Evolutionary conservation across 768 basidiomycete genomes (phyloP).

Genomic region (Trametes gibbosa): DNA sequence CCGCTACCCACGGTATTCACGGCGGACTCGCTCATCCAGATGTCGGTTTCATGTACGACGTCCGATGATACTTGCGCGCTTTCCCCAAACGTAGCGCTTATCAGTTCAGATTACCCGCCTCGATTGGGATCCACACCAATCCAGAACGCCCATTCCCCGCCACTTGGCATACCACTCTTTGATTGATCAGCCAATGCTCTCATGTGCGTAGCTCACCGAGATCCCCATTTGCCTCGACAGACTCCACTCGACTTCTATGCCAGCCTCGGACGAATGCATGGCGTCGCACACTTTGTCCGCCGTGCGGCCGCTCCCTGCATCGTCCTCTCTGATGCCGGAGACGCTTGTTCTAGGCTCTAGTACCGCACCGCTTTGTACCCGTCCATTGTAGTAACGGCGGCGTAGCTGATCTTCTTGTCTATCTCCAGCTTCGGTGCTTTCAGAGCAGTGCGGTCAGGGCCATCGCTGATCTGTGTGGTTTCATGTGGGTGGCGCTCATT

Average conservation of each 20-base stretch:
- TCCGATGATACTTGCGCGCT: constrained; percentile 1
- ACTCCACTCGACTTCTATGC: background rate
- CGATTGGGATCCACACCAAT: background rate
- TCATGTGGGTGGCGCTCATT: background rate
- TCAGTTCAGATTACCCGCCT: background rate
- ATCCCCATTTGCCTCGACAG: constrained; percentile 9
- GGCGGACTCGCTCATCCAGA: background rate
- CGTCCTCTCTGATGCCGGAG: background rate
- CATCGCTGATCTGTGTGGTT: background rate
- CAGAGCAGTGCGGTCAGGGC: background rate
- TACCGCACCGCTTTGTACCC: background rate
- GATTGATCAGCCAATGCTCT: background rate
- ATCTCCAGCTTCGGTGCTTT: background rate
- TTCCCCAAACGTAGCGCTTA: background rate
- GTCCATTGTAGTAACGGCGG: background rate
- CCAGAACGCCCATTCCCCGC: background rate
- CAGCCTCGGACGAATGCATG: background rate
- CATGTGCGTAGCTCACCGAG: constrained; percentile 1
- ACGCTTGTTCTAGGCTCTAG: background rate
- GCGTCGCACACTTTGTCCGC: constrained; percentile 13
- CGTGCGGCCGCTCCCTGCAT: background rate
- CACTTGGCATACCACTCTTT: background rate
- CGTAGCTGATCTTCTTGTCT: background rate
- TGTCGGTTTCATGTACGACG: background rate
- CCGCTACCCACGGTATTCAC: constrained; percentile 10